Base-by-base conservation (phyloP, 2,329 filamentous ascomycete genomes). In the Karstenula rhodostoma region DNA sequence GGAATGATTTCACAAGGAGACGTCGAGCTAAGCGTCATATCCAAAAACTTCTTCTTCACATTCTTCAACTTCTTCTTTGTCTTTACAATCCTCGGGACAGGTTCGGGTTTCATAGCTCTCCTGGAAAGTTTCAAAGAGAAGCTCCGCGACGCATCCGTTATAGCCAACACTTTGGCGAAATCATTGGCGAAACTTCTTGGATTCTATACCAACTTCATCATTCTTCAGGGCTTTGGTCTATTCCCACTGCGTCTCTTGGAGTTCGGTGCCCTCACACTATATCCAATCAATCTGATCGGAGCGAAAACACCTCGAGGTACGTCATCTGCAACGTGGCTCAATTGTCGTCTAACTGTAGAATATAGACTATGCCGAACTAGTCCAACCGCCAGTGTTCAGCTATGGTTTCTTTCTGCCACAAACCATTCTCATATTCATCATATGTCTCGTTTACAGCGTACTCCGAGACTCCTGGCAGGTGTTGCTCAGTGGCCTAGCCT, bases 51-150 rank as follows among this genome's bases (percentile, higher is more conserved):
- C 81, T 97, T 98, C 84, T 99, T 99, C 76, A 94, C 91, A 10
- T 99, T 99, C 79, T 98, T 99, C 86, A 99, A 99, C 79, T 92
- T 98, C 59, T 99, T 99, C 79, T 86, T 98, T 53, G 87, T 98
- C 47, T 97, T 98, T 76, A 96, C 94, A 0, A 86, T 95, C 27
- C 91, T 96, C 48, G 91, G 91, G 56, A 93, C 93, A 4, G 92
- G 88, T 1, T 88, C 90, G 42, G 87, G 89, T 56, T 91, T 97
- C 72, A 88, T 88, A 78, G 83, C 84, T 35, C 86, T 90, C 55
- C 84, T 85, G 72, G 79, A 86, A 58, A 81, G 83, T 27, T 83
- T 98, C 49, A 87, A 87, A 56, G 86, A 94, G 50, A 87, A 90
- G 10, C 84, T 97, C 57, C 88, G 87, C 67, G 93, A 97, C 75